Conservation (phyloP, 2,329 filamentous ascomycete species). For the Aspergillus ochraceus region DNA sequence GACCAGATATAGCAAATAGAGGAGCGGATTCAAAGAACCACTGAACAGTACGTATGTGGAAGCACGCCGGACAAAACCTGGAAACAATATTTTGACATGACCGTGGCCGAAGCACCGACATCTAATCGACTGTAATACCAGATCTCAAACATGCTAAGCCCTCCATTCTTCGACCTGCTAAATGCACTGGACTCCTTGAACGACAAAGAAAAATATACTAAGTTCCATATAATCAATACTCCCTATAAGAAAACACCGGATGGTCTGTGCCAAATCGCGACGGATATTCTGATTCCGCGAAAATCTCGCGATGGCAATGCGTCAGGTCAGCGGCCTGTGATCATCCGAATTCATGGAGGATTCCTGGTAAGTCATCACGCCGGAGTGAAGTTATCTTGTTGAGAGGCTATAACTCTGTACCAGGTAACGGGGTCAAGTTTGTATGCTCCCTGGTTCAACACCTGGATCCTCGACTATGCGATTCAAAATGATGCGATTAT, state of each 20-base stretch:
- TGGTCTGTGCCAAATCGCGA: neutral
- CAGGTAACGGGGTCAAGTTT: slow-evolving; percentile 6
- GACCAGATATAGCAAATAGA: too few species aligned
- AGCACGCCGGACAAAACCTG: too few species aligned
- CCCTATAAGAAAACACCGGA: neutral
- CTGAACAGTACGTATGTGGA: too few species aligned
- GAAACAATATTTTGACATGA: too few species aligned
- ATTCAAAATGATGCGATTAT: neutral
- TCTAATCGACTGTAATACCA: too few species aligned
- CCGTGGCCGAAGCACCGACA: too few species aligned
- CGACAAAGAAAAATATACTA: neutral
- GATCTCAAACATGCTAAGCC: neutral
- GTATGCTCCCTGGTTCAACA: slow-evolving; percentile 3
- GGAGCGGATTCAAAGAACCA: too few species aligned
- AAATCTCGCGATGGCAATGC: neutral
- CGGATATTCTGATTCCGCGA: neutral
- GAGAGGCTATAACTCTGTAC: neutral
- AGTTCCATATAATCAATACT: neutral
- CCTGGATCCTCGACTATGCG: slow-evolving; percentile 2
- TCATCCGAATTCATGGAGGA: slow-evolving; percentile 1
- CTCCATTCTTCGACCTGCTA: neutral
- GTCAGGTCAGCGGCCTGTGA: neutral
- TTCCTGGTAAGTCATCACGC: neutral
- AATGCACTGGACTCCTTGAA: neutral
- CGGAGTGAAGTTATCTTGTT: neutral